phyloP scores from a whole-genome alignment of 192 early-diverging fungal genomes.

The Coemansia guatemalensis region DNA sequence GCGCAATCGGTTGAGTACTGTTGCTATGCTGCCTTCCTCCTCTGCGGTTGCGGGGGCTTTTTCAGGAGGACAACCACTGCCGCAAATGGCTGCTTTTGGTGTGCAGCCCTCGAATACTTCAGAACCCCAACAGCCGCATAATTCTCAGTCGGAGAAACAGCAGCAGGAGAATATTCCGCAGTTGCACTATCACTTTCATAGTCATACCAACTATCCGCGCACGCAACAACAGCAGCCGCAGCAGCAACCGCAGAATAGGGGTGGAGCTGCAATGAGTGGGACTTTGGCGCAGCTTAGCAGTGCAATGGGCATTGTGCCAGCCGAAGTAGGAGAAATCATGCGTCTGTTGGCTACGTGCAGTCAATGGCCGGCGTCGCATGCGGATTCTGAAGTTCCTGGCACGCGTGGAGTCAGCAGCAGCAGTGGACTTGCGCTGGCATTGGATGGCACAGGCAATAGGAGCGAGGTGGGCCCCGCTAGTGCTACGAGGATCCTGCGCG shows the following conservation, averaged over 20 bases:
- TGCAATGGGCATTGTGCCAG: conserved; percentile 16
- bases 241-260: background rate
- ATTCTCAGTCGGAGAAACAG: background rate
- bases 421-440: background rate
- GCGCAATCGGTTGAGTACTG: conserved; percentile 87
- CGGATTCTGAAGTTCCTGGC: background rate
- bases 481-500: no score
- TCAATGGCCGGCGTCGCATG: background rate
- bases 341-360: conserved; percentile 16
- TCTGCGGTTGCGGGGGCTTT: background rate
- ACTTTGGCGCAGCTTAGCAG: conserved; percentile 10
- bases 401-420: background rate
- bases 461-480: no score
- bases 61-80: conserved; percentile 8
- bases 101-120: background rate
- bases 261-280: background rate
- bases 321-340: conserved; percentile 20
- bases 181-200: conserved; percentile 29
- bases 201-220: conserved; percentile 14
- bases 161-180: background rate
- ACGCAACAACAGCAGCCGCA: background rate
- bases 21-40: conserved; percentile 42
- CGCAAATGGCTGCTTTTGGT: background rate
- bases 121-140: conserved; percentile 15
- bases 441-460: no score